Percentiles rank a stretch among this genome's conserved stretches.
Evolutionary conservation across 1,284 basidiomycete species (phyloP).

Genomic region (Vanrija sp.): DNA sequence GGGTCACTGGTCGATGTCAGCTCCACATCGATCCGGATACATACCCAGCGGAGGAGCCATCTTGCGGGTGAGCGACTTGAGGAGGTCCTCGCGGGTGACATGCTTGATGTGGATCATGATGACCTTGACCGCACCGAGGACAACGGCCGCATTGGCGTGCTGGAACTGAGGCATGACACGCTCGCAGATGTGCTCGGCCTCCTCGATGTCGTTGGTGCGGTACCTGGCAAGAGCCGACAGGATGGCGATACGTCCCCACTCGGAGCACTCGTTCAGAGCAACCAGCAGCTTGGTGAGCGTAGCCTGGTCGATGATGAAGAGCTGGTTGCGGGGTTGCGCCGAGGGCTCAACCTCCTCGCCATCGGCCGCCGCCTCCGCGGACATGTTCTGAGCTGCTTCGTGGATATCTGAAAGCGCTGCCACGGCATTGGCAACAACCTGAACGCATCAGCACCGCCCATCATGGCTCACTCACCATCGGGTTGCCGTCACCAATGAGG

Average conservation of each 20-base stretch:
- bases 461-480: constrained; percentile 65
- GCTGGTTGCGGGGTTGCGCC: constrained; percentile 48
- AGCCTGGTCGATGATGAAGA: constrained; percentile 75
- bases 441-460: neutral
- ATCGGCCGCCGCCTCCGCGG: constrained; percentile 11
- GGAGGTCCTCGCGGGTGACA: constrained; percentile 77
- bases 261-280: constrained; percentile 95
- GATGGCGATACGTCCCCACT: constrained; percentile 96
- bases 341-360: constrained; percentile 24
- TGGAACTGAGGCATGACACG: constrained; percentile 98
- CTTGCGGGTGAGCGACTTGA: constrained; percentile 83
- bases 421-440: constrained; percentile 94
- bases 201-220: constrained; percentile 76
- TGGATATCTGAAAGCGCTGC: constrained; percentile 96
- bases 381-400: constrained; percentile 48
- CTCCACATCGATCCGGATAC: constrained; percentile 1
- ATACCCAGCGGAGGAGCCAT: constrained; percentile 88
- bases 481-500: constrained; percentile 75
- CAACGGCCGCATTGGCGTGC: constrained; percentile 91
- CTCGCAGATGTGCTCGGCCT: constrained; percentile 98
- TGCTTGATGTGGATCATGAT: constrained; percentile 94
- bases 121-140: constrained; percentile 92
- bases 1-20: constrained; percentile 57
- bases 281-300: constrained; percentile 87
- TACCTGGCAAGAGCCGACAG: constrained; percentile 83